Percentiles rank a stretch among this genome's conserved stretches.
These are phyloP conservation scores for Linderniella brevidens DNA, from an alignment of 257 asterid genomes.

Conservation along the genomic window DNA sequence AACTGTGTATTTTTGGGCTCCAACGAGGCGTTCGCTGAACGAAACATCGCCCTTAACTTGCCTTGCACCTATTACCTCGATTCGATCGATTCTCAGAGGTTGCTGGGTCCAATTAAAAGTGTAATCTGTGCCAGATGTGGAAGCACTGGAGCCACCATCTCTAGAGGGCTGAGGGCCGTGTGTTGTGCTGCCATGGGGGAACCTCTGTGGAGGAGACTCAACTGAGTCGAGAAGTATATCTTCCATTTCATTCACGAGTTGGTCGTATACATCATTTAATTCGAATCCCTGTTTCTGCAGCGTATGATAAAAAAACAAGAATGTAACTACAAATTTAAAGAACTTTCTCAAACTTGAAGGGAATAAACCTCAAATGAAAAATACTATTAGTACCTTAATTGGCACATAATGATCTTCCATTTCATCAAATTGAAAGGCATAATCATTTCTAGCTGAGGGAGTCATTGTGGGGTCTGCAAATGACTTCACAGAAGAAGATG, in stretches of 20 bases:
- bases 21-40: conserved; percentile 74
- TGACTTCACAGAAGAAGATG: conserved; percentile 15
- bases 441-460: conserved; percentile 10
- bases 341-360: conserved; percentile 1
- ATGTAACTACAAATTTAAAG: not conserved
- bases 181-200: conserved; percentile 27
- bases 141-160: conserved; percentile 88
- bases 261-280: conserved; percentile 47
- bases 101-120: conserved; percentile 29
- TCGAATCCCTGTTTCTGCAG: conserved; percentile 43
- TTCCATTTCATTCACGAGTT: conserved; percentile 88
- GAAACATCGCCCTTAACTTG: conserved; percentile 80
- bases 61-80: conserved; percentile 68
- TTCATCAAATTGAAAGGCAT: conserved; percentile 22
- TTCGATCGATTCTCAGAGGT: conserved; percentile 42
- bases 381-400: conserved; percentile 22
- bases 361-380: conserved; percentile 6
- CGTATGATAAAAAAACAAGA: conserved; percentile 10
- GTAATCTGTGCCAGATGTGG: conserved; percentile 63
- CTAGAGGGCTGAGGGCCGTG: conserved; percentile 41
- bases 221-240: conserved; percentile 72
- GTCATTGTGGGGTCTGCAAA: conserved; percentile 14
- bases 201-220: conserved; percentile 34
- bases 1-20: conserved; percentile 63
- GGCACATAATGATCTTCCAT: conserved; percentile 55